Evolutionary conservation across 345 rosid species (phyloP).

Genomic region (Pistacia vera): DNA sequence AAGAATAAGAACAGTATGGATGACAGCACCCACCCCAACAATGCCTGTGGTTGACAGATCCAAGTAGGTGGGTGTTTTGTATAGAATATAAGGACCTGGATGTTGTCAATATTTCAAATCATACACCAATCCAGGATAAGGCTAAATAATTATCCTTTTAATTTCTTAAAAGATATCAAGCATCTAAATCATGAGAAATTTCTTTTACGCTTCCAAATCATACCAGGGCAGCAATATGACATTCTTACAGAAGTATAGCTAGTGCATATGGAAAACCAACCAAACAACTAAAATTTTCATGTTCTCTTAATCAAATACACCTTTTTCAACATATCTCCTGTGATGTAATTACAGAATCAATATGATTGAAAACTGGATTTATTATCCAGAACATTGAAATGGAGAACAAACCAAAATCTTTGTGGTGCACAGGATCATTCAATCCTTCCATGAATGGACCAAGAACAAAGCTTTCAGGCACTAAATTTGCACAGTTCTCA

Average conservation of each 20-base stretch:
- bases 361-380: slow-evolving; percentile 11
- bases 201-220: neutral
- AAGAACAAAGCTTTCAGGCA: slow-evolving; percentile 75
- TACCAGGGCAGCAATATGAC: neutral
- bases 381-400: slow-evolving; percentile 8
- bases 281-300: neutral
- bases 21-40: neutral
- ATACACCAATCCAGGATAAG: neutral
- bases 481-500: slow-evolving; percentile 54
- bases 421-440: slow-evolving; percentile 87
- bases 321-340: neutral
- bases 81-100: neutral
- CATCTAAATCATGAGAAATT: neutral
- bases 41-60: neutral
- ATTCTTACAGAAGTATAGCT: neutral
- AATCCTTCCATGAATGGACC: slow-evolving; percentile 84
- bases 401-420: slow-evolving; percentile 78
- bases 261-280: neutral
- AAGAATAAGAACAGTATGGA: neutral
- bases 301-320: neutral
- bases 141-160: neutral
- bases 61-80: no score
- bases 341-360: neutral
- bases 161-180: neutral
- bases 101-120: neutral